These are phyloP conservation scores for Tephrocybe sp. DNA, from an alignment of 768 basidiomycete genomes.

Conservation along the genomic window DNA sequence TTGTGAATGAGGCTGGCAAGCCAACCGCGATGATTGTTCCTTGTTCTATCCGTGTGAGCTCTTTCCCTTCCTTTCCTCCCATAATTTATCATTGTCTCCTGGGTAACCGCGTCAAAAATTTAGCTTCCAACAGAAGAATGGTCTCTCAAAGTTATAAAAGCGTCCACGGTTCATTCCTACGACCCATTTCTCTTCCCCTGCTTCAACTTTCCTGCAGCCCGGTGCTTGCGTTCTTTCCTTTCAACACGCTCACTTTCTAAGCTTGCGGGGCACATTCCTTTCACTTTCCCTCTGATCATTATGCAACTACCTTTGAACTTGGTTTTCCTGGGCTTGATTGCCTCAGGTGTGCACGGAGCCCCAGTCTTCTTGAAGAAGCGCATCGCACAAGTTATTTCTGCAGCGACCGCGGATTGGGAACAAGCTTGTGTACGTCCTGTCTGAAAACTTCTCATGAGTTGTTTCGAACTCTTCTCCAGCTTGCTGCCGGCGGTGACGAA, in stretches of 20 bases:
- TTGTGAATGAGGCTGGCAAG: no score
- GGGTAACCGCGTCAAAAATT: neutral
- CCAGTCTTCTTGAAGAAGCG: conserved; percentile 42
- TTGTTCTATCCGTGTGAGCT: neutral
- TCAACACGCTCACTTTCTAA: conserved; percentile 7
- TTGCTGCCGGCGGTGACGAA: conserved; percentile 53
- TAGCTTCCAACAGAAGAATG: neutral
- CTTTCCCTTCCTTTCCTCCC: neutral
- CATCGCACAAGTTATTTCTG: conserved; percentile 44
- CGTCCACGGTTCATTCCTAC: conserved; percentile 1
- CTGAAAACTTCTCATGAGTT: neutral
- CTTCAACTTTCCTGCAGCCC: conserved; percentile 25
- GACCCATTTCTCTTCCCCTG: conserved; percentile 8
- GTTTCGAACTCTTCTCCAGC: conserved; percentile 27
- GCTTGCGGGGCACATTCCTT: conserved; percentile 6
- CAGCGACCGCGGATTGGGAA: conserved; percentile 43
- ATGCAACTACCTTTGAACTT: conserved; percentile 30
- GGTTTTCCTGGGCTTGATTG: conserved; percentile 31
- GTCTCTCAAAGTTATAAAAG: conserved; percentile 1
- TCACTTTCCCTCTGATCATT: conserved; percentile 14
- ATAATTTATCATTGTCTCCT: neutral
- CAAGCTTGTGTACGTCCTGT: conserved; percentile 44
- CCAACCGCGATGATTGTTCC: neutral
- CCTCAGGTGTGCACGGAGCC: conserved; percentile 30
- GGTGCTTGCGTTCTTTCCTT: conserved; percentile 26